These are phyloP conservation scores for Cryphonectria japonica DNA, from an alignment of 2,329 filamentous ascomycete genomes.

Conservation along the genomic window DNA sequence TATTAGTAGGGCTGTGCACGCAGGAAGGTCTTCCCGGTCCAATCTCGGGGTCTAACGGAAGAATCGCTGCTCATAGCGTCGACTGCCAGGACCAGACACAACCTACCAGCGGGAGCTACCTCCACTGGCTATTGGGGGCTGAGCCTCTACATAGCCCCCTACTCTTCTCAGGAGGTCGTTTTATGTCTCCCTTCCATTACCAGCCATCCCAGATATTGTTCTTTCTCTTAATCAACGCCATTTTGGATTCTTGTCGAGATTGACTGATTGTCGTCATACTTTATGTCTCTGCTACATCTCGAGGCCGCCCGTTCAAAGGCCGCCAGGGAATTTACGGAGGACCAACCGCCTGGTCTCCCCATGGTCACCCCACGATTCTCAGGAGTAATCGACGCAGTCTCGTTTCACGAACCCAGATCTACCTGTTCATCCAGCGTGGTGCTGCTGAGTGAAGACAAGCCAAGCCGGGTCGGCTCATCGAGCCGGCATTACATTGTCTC, in stretches of 20 bases:
- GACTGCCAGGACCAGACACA: not conserved
- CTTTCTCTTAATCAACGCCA: not conserved
- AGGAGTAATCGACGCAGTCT: not conserved
- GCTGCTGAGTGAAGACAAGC: not conserved
- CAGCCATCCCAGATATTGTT: not conserved
- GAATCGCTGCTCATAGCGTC: not conserved
- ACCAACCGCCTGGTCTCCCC: not conserved
- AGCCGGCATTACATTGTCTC: not conserved
- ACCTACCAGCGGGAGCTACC: not conserved
- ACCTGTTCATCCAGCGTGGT: not conserved
- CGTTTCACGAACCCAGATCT: not conserved
- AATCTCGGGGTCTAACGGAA: not conserved
- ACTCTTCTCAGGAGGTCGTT: not conserved
- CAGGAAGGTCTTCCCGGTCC: not conserved
- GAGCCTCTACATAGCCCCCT: constrained; percentile 1
- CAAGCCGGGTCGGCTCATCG: not conserved
- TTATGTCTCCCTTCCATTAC: not conserved
- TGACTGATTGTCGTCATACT: not conserved
- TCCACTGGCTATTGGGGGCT: not conserved
- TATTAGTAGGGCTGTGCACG: not conserved
- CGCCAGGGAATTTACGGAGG: not conserved
- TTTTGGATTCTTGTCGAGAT: not conserved
- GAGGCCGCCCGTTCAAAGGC: not conserved
- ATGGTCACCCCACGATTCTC: not conserved
- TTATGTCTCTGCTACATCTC: not conserved